Conservation (phyloP, 345 rosid species). For the Eucalyptus grandis region DNA sequence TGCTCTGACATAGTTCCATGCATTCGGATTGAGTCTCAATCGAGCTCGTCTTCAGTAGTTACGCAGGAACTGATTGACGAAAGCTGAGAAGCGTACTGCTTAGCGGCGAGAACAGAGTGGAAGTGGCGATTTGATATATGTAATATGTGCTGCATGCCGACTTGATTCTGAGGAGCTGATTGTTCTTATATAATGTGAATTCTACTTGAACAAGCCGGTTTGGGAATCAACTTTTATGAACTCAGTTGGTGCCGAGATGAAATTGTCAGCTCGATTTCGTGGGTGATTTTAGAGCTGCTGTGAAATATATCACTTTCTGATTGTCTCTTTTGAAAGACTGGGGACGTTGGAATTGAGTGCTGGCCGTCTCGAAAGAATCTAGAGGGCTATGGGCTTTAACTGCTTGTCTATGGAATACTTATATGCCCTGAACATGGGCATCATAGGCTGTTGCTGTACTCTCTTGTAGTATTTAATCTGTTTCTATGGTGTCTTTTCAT, state of each 20-base stretch:
- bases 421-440: neutral
- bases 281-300: neutral
- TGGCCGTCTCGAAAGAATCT: neutral
- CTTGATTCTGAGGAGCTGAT: neutral
- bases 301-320: neutral
- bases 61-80: neutral
- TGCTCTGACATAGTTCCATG: neutral
- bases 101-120: neutral
- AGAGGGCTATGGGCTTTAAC: neutral
- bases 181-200: neutral
- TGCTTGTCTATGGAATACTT: neutral
- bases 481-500: neutral
- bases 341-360: neutral
- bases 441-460: neutral
- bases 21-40: neutral
- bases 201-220: neutral
- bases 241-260: neutral
- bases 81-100: neutral
- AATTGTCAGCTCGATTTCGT: neutral
- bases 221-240: neutral
- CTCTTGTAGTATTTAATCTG: neutral
- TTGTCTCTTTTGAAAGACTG: neutral
- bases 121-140: neutral
- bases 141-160: neutral
- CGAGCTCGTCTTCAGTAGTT: neutral